These are phyloP conservation scores for Flaveria robusta DNA, from an alignment of 129 eudicot genomes.

Conservation along the genomic window DNA sequence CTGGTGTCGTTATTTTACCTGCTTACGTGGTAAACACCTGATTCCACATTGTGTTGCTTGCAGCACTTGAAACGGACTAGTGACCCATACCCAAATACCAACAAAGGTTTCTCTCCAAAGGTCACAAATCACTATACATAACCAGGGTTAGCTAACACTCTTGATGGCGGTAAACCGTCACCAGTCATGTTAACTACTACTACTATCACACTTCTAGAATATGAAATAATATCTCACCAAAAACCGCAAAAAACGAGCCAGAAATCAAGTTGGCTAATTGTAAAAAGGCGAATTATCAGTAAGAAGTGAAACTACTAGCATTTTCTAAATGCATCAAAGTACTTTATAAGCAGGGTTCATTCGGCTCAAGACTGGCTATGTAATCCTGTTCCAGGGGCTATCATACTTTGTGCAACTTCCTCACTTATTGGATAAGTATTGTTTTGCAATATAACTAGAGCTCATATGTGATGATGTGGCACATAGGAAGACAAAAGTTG, in stretches of 20 bases:
- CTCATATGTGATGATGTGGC: background rate
- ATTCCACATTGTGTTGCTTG: conserved; percentile 25
- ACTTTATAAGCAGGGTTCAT: background rate
- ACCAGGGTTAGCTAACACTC: background rate
- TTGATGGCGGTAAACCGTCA: background rate
- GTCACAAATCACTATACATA: background rate
- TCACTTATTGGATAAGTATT: background rate
- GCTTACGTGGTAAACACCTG: conserved; percentile 26
- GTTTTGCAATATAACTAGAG: background rate
- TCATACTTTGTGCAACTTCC: background rate
- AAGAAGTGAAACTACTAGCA: background rate
- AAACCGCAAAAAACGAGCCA: background rate
- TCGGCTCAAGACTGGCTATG: background rate
- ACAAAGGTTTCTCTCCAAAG: background rate
- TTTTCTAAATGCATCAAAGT: background rate
- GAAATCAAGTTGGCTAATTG: background rate
- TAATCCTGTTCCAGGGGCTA: background rate
- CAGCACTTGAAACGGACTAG: conserved; percentile 21
- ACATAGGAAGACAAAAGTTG: background rate
- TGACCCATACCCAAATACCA: background rate
- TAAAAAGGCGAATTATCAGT: too few species aligned
- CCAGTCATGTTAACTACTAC: background rate
- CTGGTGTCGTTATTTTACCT: conserved; percentile 1
- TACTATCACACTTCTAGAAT: background rate
- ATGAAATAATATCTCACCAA: background rate